phyloP scores from a whole-genome alignment of 2,329 filamentous ascomycete genomes.

The Curvularia sp. region DNA sequence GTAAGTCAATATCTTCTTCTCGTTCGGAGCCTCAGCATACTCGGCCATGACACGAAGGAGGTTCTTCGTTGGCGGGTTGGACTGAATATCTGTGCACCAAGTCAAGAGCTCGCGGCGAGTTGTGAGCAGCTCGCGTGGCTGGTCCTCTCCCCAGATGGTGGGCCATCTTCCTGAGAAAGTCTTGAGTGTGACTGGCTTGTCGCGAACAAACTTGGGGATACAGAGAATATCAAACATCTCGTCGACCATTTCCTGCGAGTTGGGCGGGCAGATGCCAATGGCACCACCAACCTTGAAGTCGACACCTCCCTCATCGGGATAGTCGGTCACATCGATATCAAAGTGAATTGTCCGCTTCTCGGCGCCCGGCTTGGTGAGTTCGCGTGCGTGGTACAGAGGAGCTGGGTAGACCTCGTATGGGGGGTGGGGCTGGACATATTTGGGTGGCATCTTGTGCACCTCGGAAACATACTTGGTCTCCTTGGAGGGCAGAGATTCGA shows the following conservation, averaged over 20 bases:
- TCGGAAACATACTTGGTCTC: constrained; percentile 52
- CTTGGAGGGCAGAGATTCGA: constrained; percentile 63
- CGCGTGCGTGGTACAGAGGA: constrained; percentile 82
- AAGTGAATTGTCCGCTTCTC: constrained; percentile 99
- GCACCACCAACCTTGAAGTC: constrained; percentile 98
- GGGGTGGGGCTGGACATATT: constrained; percentile 91
- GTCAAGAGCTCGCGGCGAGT: constrained; percentile 90
- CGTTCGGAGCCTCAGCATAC: constrained; percentile 77
- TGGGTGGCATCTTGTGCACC: constrained; percentile 72
- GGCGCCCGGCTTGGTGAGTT: constrained; percentile 85
- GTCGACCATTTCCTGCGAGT: constrained; percentile 77
- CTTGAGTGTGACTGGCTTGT: constrained; percentile 80
- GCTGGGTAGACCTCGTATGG: constrained; percentile 92
- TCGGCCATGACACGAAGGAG: constrained; percentile 87
- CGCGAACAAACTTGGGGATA: constrained; percentile 80
- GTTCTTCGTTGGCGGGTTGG: constrained; percentile 86
- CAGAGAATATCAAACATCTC: constrained; percentile 82
- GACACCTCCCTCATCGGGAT: constrained; percentile 80
- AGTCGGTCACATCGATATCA: constrained; percentile 94
- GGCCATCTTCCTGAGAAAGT: constrained; percentile 89
- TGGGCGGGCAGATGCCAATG: constrained; percentile 90
- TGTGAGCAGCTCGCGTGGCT: constrained; percentile 83
- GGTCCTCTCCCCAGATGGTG: constrained; percentile 95
- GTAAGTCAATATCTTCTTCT: constrained; percentile 87
- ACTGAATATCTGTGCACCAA: constrained; percentile 95